These are phyloP conservation scores for Carex parvula DNA, from an alignment of 176 grass and related monocot genomes.

Conservation along the genomic window DNA sequence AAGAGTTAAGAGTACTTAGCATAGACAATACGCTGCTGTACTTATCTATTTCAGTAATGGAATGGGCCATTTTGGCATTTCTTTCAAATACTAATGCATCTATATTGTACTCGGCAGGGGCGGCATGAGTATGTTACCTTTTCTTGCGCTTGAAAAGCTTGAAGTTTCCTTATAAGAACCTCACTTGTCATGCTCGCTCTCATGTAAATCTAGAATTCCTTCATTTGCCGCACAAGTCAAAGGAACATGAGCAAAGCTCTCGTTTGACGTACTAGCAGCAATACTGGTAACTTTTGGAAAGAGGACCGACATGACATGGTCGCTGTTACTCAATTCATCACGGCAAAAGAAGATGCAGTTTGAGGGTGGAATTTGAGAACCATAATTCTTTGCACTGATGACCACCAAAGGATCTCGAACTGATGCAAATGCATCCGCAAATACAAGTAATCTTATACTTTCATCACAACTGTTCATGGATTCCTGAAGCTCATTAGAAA, in stretches of 20 bases:
- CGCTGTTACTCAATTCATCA: constrained; percentile 26
- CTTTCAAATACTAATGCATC: no score
- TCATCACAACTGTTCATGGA: no score
- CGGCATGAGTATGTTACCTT: neutral
- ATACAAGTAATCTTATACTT: constrained; percentile 2
- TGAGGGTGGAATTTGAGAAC: neutral
- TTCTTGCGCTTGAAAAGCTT: neutral
- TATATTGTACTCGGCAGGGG: no score
- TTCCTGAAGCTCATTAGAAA: constrained; percentile 29
- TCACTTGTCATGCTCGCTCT: neutral
- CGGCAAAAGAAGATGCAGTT: constrained; percentile 32
- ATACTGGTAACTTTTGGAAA: constrained; percentile 12
- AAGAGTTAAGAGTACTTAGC: no score
- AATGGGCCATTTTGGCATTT: no score
- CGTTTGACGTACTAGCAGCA: no score
- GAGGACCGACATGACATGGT: constrained; percentile 34
- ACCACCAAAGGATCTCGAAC: constrained; percentile 46
- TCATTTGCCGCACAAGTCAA: no score
- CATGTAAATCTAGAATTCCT: no score
- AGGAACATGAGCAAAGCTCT: no score
- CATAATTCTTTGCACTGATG: constrained; percentile 25
- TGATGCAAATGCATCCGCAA: constrained; percentile 46
- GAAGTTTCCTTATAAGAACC: neutral
- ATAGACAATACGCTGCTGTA: no score
- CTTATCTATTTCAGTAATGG: no score